A percentile compares a stretch with the other conserved stretches of the same genome.
Evolutionary conservation across 768 basidiomycete genomes (phyloP).

Genomic region (Xerocomellus amylosporus): DNA sequence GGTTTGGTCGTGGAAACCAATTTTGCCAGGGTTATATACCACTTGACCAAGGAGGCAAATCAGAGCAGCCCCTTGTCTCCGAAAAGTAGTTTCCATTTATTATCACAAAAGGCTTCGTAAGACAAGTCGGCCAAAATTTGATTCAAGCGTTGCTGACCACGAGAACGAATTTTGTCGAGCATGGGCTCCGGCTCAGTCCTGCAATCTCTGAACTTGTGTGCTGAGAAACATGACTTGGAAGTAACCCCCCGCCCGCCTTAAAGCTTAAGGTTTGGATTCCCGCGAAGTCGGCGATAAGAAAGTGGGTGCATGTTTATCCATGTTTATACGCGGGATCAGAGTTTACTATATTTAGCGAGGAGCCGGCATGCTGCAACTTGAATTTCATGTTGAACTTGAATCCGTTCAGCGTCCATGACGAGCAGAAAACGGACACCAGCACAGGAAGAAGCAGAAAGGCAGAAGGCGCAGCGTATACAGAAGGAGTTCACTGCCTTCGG

Average conservation of each 20-base stretch:
- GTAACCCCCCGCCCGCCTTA: too few species aligned
- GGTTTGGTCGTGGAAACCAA: neutral
- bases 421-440: neutral
- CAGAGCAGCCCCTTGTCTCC: neutral
- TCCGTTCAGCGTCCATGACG: neutral
- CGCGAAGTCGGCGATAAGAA: too few species aligned
- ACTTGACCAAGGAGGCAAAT: neutral
- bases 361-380: neutral
- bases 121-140: too few species aligned
- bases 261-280: too few species aligned
- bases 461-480: neutral
- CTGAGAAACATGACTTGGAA: too few species aligned
- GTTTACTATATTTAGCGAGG: neutral
- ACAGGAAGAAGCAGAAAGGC: neutral
- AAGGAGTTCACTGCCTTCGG: constrained; percentile 1
- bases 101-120: neutral
- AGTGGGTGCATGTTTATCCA: too few species aligned
- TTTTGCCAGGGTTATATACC: neutral
- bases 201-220: too few species aligned
- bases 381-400: neutral
- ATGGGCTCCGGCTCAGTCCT: too few species aligned
- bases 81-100: neutral
- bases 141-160: neutral
- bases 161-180: neutral
- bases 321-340: too few species aligned